Conservation (phyloP, 2,329 filamentous ascomycete genomes). For the Pezicula neosporulosa region DNA sequence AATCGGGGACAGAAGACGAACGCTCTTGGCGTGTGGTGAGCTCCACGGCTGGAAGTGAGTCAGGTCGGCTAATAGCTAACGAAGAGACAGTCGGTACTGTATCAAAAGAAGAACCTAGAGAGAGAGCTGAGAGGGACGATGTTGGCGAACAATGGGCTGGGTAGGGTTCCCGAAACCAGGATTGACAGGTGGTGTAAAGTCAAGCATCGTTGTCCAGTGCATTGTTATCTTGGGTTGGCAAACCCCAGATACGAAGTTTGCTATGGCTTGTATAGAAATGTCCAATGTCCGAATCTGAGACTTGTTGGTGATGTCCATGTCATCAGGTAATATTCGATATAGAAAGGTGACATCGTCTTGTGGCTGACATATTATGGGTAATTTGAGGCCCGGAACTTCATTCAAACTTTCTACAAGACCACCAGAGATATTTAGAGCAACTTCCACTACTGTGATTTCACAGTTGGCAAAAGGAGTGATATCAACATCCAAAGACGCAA, state of each 20-base stretch:
- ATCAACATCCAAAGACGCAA: constrained; percentile 72
- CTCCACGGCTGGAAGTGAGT: constrained; percentile 57
- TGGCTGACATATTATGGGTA: constrained; percentile 60
- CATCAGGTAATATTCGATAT: constrained; percentile 58
- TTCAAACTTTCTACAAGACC: constrained; percentile 58
- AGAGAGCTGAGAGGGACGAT: constrained; percentile 62
- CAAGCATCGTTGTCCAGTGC: constrained; percentile 65
- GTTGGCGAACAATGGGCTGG: constrained; percentile 56
- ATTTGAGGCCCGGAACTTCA: constrained; percentile 39
- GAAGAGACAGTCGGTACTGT: constrained; percentile 50
- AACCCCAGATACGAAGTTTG: constrained; percentile 48
- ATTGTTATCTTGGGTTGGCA: constrained; percentile 62
- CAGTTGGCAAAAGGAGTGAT: constrained; percentile 68
- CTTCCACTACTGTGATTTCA: constrained; percentile 57
- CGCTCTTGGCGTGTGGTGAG: constrained; percentile 39
- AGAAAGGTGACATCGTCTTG: constrained; percentile 75
- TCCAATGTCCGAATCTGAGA: constrained; percentile 49
- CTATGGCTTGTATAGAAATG: constrained; percentile 58
- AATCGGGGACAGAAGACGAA: constrained; percentile 48
- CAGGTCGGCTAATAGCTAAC: constrained; percentile 54
- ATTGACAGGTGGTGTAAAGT: constrained; percentile 65
- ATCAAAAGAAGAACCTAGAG: constrained; percentile 52
- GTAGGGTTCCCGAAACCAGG: constrained; percentile 56
- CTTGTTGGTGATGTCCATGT: constrained; percentile 33
- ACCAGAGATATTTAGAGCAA: constrained; percentile 54